Percentiles rank a stretch among this genome's conserved stretches.
phyloP scores from a whole-genome alignment of 805 yeast species.

The Metschnikowia santaceciliae region DNA sequence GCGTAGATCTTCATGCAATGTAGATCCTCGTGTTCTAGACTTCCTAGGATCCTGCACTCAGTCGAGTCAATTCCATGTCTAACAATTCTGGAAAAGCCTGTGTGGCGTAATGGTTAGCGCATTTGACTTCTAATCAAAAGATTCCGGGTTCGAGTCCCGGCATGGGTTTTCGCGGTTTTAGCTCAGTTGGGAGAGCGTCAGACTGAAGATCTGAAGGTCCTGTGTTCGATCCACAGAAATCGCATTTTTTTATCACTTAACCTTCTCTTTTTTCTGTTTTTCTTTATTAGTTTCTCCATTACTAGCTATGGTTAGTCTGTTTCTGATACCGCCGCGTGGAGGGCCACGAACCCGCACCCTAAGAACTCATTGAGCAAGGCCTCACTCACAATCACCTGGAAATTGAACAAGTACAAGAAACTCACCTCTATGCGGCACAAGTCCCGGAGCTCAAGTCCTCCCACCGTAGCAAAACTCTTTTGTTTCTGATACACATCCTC shows the following conservation, averaged over 20 bases:
- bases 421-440: conserved; percentile 48
- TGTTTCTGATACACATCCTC: conserved; percentile 46
- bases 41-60: no score
- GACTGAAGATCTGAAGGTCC: conserved; percentile 25
- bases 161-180: conserved; percentile 24
- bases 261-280: background rate
- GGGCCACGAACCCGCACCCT: conserved; percentile 27
- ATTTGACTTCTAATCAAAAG: conserved; percentile 21
- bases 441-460: conserved; percentile 43
- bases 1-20: no score
- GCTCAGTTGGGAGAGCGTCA: conserved; percentile 34
- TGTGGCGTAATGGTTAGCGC: conserved; percentile 22
- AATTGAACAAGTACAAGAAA: conserved; percentile 46
- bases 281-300: no score
- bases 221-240: conserved; percentile 22
- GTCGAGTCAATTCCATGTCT: no score
- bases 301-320: background rate
- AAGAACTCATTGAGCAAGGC: conserved; percentile 30
- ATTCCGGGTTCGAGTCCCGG: conserved; percentile 22
- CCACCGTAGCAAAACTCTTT: conserved; percentile 39
- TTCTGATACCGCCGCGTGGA: conserved; percentile 17
- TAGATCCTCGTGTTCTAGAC: no score
- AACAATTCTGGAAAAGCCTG: conserved; percentile 11
- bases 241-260: conserved; percentile 6
- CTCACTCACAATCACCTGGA: conserved; percentile 44